Percentiles rank a stretch among this genome's conserved stretches.
Evolutionary conservation across 305 asterid genomes (phyloP).

Genomic region (Solanum hybrid): DNA sequence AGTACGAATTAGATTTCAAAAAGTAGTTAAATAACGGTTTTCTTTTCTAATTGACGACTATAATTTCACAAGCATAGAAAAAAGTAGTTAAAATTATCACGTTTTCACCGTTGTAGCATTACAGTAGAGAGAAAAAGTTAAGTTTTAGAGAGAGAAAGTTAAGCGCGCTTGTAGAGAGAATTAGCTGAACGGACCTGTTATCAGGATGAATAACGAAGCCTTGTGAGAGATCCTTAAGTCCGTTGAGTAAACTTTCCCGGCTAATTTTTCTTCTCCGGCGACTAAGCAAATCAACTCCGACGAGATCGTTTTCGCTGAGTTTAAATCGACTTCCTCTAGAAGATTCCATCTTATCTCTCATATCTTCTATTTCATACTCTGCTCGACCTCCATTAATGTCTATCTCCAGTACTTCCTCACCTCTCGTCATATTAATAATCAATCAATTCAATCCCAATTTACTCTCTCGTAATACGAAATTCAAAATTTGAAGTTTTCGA

Average conservation of each 20-base stretch:
- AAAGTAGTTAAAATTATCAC: neutral
- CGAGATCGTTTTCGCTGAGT: constrained; percentile 46
- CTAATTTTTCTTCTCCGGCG: constrained; percentile 33
- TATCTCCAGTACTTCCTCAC: neutral
- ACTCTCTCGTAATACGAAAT: neutral
- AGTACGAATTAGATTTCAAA: neutral
- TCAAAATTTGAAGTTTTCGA: neutral
- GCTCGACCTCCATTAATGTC: constrained; percentile 5
- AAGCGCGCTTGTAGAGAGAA: neutral
- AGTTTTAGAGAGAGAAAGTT: neutral
- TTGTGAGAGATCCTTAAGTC: constrained; percentile 46
- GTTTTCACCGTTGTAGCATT: neutral
- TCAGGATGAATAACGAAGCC: constrained; percentile 58
- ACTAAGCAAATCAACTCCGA: constrained; percentile 23
- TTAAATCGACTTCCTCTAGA: constrained; percentile 51
- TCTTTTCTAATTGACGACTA: neutral
- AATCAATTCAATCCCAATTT: neutral
- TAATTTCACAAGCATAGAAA: neutral
- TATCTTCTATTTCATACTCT: constrained; percentile 50
- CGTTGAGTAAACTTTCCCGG: constrained; percentile 43
- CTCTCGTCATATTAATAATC: neutral
- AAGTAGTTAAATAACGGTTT: neutral
- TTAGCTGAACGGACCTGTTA: constrained; percentile 31
- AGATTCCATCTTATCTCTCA: constrained; percentile 45
- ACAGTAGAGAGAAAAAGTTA: neutral